These are phyloP conservation scores for Prunella vulgaris DNA, from an alignment of 257 asterid genomes.

Conservation along the genomic window DNA sequence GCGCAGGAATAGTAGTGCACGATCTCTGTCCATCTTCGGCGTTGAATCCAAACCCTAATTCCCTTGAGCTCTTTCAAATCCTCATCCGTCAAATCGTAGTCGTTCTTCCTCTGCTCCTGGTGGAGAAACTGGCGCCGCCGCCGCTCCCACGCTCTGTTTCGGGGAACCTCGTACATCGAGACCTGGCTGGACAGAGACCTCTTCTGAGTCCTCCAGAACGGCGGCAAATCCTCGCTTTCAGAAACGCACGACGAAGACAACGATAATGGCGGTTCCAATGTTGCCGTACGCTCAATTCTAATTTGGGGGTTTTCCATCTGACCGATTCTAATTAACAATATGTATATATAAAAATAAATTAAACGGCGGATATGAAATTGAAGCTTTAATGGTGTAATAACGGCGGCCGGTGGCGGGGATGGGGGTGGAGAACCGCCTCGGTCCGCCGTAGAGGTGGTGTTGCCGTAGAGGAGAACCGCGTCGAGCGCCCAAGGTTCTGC, in stretches of 20 bases:
- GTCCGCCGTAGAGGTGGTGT: slow-evolving; percentile 38
- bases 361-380: neutral
- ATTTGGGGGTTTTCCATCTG: slow-evolving; percentile 23
- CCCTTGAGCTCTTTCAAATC: slow-evolving; percentile 78
- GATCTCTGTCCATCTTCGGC: slow-evolving; percentile 61
- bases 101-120: slow-evolving; percentile 38
- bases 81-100: slow-evolving; percentile 56
- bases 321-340: too few species aligned
- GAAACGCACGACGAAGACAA: slow-evolving; percentile 34
- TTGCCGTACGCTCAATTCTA: neutral
- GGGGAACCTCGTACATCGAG: slow-evolving; percentile 61
- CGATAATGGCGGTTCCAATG: slow-evolving; percentile 3
- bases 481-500: too few species aligned
- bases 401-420: slow-evolving; percentile 50
- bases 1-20: slow-evolving; percentile 72
- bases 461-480: too few species aligned
- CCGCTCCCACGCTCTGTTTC: slow-evolving; percentile 76
- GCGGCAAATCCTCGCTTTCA: slow-evolving; percentile 55
- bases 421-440: slow-evolving; percentile 48
- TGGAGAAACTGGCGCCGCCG: slow-evolving; percentile 70
- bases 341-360: too few species aligned
- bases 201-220: slow-evolving; percentile 45
- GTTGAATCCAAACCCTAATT: slow-evolving; percentile 80
- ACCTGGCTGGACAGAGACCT: slow-evolving; percentile 47
- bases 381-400: neutral